Evolutionary conservation across 768 basidiomycete species (phyloP).

Genomic region (Mycena capillaripes): DNA sequence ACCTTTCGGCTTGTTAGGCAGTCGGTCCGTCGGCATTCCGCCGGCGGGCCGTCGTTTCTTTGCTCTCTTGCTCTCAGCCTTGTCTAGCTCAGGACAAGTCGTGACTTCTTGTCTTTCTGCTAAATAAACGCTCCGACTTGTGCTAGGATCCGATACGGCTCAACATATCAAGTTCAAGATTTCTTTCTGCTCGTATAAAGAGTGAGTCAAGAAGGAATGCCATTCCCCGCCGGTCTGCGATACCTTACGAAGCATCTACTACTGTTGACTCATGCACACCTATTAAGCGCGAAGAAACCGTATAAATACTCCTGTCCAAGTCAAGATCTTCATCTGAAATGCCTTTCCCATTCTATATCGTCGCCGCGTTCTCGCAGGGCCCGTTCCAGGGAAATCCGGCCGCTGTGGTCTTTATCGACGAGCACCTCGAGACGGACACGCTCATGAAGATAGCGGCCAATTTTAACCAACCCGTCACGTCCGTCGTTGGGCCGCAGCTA

Average conservation of each 20-base stretch:
- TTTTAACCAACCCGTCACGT: slow-evolving; percentile 61
- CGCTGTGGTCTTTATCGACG: slow-evolving; percentile 53
- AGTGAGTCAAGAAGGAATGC: too few relatives aligned
- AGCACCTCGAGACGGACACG: slow-evolving; percentile 41
- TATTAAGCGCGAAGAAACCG: background rate
- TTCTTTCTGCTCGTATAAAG: too few relatives aligned
- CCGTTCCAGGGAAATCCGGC: slow-evolving; percentile 63
- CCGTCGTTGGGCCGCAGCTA: slow-evolving; percentile 47
- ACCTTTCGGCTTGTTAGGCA: too few relatives aligned
- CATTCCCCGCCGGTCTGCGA: background rate
- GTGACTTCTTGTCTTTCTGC: too few relatives aligned
- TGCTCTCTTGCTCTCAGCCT: too few relatives aligned
- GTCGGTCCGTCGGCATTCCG: too few relatives aligned
- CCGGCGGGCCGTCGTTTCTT: too few relatives aligned
- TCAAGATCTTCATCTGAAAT: background rate
- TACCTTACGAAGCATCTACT: background rate
- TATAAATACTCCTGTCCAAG: slow-evolving; percentile 1
- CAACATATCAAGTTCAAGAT: too few relatives aligned
- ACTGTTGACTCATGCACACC: background rate
- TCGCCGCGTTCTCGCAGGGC: slow-evolving; percentile 60
- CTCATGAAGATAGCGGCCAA: slow-evolving; percentile 55
- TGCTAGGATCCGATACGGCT: too few relatives aligned
- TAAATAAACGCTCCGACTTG: too few relatives aligned
- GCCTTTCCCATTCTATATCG: slow-evolving; percentile 49
- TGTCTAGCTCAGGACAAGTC: too few relatives aligned